These are phyloP conservation scores for Kodamaea nitidulidarum DNA, from an alignment of 805 yeast species.

Conservation along the genomic window DNA sequence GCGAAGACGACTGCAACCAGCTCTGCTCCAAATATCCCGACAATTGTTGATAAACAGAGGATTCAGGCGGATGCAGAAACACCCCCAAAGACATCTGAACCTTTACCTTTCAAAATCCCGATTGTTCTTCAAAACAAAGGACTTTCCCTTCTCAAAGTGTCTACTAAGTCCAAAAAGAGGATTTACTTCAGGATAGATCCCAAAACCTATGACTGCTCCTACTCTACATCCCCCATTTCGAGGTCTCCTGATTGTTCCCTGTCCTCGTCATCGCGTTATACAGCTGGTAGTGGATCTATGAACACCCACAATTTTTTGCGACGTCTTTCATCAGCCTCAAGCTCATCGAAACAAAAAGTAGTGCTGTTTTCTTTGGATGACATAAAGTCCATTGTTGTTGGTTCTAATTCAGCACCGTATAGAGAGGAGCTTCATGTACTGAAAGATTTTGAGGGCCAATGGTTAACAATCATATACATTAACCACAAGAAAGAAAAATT, in stretches of 20 bases:
- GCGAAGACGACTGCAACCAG: not conserved
- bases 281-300: constrained; percentile 2
- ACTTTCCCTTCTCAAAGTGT: constrained; percentile 59
- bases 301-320: constrained; percentile 1
- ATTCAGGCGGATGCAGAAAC: not conserved
- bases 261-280: not conserved
- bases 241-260: not conserved
- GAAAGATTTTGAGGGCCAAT: constrained; percentile 55
- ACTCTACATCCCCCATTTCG: constrained; percentile 3
- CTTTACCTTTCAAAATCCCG: constrained; percentile 5
- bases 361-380: constrained; percentile 50
- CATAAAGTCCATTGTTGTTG: constrained; percentile 57
- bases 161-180: constrained; percentile 64
- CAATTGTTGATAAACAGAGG: no score
- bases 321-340: constrained; percentile 2
- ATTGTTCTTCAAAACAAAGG: constrained; percentile 34
- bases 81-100: not conserved
- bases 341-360: constrained; percentile 11
- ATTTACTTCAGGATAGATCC: constrained; percentile 55
- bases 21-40: not conserved
- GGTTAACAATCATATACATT: constrained; percentile 80
- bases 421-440: constrained; percentile 80
- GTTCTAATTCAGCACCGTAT: constrained; percentile 74
- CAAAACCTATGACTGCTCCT: constrained; percentile 38
- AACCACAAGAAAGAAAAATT: constrained; percentile 57